Percentiles rank a stretch among this genome's conserved stretches.
These are phyloP conservation scores for Pestalotiopsis fici DNA, from an alignment of 2,329 filamentous ascomycete species.

Conservation along the genomic window DNA sequence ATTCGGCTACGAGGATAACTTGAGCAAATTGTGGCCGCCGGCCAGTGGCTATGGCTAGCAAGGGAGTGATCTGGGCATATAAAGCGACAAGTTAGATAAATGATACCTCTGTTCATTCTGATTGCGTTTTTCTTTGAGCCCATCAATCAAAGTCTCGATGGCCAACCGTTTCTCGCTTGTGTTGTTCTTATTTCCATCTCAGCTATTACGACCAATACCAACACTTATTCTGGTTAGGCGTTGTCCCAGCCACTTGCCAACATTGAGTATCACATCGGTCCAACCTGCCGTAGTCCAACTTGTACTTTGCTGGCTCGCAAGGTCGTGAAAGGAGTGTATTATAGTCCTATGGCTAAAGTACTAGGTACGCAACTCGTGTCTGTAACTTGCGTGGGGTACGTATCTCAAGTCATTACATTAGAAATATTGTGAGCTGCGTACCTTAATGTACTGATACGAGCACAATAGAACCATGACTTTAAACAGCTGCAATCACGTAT, in stretches of 20 bases:
- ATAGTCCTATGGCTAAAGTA: not conserved
- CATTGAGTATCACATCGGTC: not conserved
- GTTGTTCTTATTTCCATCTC: too few relatives aligned
- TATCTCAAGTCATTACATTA: conserved; percentile 5
- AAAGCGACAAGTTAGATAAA: too few relatives aligned
- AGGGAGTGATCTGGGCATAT: too few relatives aligned
- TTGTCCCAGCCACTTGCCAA: not conserved
- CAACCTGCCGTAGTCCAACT: not conserved
- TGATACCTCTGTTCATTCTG: too few relatives aligned
- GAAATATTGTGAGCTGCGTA: not conserved
- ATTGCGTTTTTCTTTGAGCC: too few relatives aligned
- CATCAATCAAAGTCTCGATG: too few relatives aligned
- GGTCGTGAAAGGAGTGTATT: not conserved
- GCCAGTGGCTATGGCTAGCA: too few relatives aligned
- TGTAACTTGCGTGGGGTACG: not conserved
- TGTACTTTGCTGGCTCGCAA: not conserved
- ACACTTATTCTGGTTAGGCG: not conserved
- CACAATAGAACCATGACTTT: not conserved
- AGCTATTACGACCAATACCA: too few relatives aligned
- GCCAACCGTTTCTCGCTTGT: too few relatives aligned
- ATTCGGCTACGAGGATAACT: too few relatives aligned
- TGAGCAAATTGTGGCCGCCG: too few relatives aligned
- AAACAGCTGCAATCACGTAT: not conserved
- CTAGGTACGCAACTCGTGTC: not conserved
- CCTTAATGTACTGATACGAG: not conserved